A percentile compares a stretch with the other conserved stretches of the same genome.
Conservation (phyloP, 805 yeast species). For the Priceomyces medius region DNA sequence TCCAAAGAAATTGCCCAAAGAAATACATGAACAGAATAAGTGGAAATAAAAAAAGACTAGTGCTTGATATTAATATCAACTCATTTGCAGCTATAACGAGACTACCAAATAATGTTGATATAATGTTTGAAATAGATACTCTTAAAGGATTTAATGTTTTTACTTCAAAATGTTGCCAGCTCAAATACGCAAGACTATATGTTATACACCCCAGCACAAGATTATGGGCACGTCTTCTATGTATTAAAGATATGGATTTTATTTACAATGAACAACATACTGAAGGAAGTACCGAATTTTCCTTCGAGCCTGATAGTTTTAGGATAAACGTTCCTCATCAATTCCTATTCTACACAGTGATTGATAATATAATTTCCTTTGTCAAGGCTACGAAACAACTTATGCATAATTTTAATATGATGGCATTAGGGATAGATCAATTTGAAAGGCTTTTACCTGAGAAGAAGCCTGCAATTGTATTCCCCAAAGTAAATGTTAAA, state of each 20-base stretch:
- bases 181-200: constrained; percentile 44
- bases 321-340: constrained; percentile 67
- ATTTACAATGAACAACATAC: constrained; percentile 13
- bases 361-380: constrained; percentile 72
- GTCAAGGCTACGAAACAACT: constrained; percentile 67
- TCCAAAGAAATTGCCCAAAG: constrained; percentile 24
- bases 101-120: constrained; percentile 47
- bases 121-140: constrained; percentile 46
- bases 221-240: constrained; percentile 39
- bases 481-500: constrained; percentile 59
- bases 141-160: constrained; percentile 25
- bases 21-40: constrained; percentile 21
- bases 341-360: constrained; percentile 71
- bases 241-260: constrained; percentile 24
- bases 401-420: constrained; percentile 43
- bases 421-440: constrained; percentile 21
- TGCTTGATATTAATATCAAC: constrained; percentile 30
- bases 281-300: constrained; percentile 15
- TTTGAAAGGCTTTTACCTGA: constrained; percentile 34
- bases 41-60: constrained; percentile 16
- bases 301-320: constrained; percentile 33
- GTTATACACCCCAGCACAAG: constrained; percentile 51
- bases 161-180: constrained; percentile 25
- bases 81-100: constrained; percentile 40
- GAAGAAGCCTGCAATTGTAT: constrained; percentile 37